Percentiles rank a stretch among this genome's conserved stretches.
phyloP scores from a whole-genome alignment of 208 protist species.

The Leishmania lainsoni region DNA sequence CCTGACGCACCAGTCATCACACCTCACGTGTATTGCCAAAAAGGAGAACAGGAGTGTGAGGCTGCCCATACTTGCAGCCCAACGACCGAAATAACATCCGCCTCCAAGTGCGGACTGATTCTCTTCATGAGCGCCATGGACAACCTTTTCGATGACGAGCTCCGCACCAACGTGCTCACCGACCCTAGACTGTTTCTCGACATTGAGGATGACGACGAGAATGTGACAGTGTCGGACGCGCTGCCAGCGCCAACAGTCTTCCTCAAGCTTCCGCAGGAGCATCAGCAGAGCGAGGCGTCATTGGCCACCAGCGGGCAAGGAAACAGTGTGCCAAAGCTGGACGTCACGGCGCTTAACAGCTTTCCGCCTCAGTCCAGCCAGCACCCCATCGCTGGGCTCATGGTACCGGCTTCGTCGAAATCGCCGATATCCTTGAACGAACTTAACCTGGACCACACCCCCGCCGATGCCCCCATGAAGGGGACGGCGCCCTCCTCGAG shows the following conservation, averaged over 20 bases:
- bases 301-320: neutral
- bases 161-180: slow-evolving; percentile 23
- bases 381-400: neutral
- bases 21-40: neutral
- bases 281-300: neutral
- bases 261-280: neutral
- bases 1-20: neutral
- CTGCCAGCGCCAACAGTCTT: slow-evolving; percentile 1
- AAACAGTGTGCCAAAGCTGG: slow-evolving; percentile 22
- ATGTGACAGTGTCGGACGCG: slow-evolving; percentile 10
- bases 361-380: neutral
- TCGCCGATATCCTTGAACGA: slow-evolving; percentile 22
- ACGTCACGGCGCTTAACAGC: slow-evolving; percentile 21
- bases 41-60: neutral
- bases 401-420: neutral
- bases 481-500: neutral
- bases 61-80: neutral
- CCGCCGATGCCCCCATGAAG: neutral
- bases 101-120: neutral
- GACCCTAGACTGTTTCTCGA: slow-evolving; percentile 27
- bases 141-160: slow-evolving; percentile 22
- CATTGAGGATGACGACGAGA: slow-evolving; percentile 30
- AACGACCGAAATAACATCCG: neutral
- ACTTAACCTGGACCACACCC: neutral
- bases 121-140: slow-evolving; percentile 19